Percentiles rank a stretch among this genome's conserved stretches.
Conservation (phyloP, 805 yeast species). For the Metschnikowia similis region DNA sequence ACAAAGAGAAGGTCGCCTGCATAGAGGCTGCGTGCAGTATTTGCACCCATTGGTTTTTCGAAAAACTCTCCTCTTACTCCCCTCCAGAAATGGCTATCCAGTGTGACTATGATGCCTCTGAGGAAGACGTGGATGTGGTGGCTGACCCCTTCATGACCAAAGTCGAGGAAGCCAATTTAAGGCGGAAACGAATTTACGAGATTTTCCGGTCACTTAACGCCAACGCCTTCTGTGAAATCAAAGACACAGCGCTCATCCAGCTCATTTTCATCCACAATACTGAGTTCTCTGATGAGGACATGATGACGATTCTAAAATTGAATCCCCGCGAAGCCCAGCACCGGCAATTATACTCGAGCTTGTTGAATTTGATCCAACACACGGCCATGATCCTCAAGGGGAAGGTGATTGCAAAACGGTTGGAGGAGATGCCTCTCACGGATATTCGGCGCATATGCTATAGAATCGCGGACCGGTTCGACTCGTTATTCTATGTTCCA, state of each 20-base stretch:
- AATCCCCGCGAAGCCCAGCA: slow-evolving; percentile 2
- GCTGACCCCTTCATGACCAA: slow-evolving; percentile 10
- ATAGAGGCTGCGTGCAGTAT: background rate
- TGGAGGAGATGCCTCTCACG: slow-evolving; percentile 24
- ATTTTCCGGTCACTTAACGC: slow-evolving; percentile 3
- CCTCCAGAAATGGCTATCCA: slow-evolving; percentile 8
- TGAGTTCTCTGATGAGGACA: slow-evolving; percentile 10
- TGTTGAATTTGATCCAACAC: slow-evolving; percentile 7
- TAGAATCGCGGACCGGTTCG: slow-evolving; percentile 21
- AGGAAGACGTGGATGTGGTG: background rate
- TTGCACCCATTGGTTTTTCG: background rate
- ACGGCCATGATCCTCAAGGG: slow-evolving; percentile 7
- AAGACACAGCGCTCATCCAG: slow-evolving; percentile 13
- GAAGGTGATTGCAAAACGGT: slow-evolving; percentile 5
- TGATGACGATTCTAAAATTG: slow-evolving; percentile 11
- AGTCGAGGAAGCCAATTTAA: slow-evolving; percentile 8
- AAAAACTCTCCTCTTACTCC: background rate
- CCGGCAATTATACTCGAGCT: slow-evolving; percentile 7
- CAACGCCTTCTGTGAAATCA: slow-evolving; percentile 7
- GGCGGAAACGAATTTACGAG: slow-evolving; percentile 7
- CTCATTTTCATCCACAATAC: slow-evolving; percentile 7
- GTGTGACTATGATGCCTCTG: slow-evolving; percentile 8
- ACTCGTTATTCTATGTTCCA: slow-evolving; percentile 24
- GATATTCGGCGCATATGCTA: slow-evolving; percentile 23
- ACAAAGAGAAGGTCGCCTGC: background rate